A percentile compares a stretch with the other conserved stretches of the same genome.
phyloP scores from a whole-genome alignment of 2,329 filamentous ascomycete species.

The Aureobasidium sp. region DNA sequence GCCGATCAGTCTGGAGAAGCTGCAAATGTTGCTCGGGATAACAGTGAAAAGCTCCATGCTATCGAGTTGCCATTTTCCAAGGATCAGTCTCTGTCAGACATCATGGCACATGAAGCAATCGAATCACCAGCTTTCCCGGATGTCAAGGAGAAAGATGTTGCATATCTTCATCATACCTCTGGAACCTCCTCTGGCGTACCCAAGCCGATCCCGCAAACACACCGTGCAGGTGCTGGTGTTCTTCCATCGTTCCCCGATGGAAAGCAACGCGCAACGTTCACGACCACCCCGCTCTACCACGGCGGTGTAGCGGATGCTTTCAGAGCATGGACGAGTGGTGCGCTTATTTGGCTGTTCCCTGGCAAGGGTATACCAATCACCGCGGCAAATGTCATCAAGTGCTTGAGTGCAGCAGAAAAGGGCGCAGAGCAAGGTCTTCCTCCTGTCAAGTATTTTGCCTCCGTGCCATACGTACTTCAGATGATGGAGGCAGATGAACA shows the following conservation, averaged over 20 bases:
- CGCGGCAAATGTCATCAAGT: slow-evolving; percentile 44
- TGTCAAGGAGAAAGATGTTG: slow-evolving; percentile 35
- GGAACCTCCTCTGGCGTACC: slow-evolving; percentile 58
- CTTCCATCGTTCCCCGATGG: slow-evolving; percentile 42
- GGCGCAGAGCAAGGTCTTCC: slow-evolving; percentile 22
- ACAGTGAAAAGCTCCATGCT: slow-evolving; percentile 16
- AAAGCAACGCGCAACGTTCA: slow-evolving; percentile 47
- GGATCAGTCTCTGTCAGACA: background rate
- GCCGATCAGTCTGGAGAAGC: slow-evolving; percentile 28
- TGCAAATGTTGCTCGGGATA: slow-evolving; percentile 17
- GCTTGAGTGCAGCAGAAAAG: slow-evolving; percentile 36
- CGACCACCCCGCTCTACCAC: slow-evolving; percentile 60
- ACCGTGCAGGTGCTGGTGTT: slow-evolving; percentile 49
- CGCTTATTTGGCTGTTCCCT: slow-evolving; percentile 57
- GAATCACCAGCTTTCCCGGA: slow-evolving; percentile 1
- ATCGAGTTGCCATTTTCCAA: slow-evolving; percentile 18
- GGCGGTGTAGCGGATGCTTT: slow-evolving; percentile 59
- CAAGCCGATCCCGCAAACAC: slow-evolving; percentile 55
- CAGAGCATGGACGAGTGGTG: slow-evolving; percentile 53
- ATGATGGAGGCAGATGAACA: slow-evolving; percentile 41
- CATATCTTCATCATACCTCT: slow-evolving; percentile 58
- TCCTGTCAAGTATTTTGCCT: slow-evolving; percentile 52
- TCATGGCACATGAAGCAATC: background rate
- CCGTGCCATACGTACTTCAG: slow-evolving; percentile 53
- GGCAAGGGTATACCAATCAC: slow-evolving; percentile 51